Evolutionary conservation across 2,329 filamentous ascomycete genomes (phyloP).

Genomic region (Plenodomus tracheiphilus): DNA sequence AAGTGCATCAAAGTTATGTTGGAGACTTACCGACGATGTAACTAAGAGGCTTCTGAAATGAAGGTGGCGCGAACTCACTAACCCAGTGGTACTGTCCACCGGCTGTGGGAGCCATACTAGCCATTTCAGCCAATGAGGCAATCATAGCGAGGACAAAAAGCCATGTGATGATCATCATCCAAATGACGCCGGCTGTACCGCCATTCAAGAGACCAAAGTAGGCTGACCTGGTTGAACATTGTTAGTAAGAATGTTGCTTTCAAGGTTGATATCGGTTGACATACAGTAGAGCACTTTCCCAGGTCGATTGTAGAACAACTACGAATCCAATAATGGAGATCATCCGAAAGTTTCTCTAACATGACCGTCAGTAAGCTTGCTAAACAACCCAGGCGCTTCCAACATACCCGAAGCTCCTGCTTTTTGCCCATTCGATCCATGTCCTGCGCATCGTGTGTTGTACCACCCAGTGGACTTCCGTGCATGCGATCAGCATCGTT

Average conservation of each 20-base stretch:
- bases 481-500: slow-evolving; percentile 6
- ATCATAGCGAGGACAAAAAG: slow-evolving; percentile 27
- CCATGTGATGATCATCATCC: slow-evolving; percentile 28
- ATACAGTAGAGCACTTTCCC: slow-evolving; percentile 21
- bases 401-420: slow-evolving; percentile 20
- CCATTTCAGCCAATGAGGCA: slow-evolving; percentile 10
- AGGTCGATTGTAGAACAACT: slow-evolving; percentile 21
- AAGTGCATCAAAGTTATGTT: too few relatives aligned
- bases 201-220: slow-evolving; percentile 26
- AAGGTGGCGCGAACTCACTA: slow-evolving; percentile 5
- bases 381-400: neutral
- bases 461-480: slow-evolving; percentile 12
- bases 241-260: neutral
- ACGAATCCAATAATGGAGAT: slow-evolving; percentile 22
- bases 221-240: slow-evolving; percentile 4
- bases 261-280: neutral
- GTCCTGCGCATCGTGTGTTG: slow-evolving; percentile 17
- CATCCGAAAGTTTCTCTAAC: slow-evolving; percentile 19
- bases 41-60: slow-evolving; percentile 4
- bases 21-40: slow-evolving; percentile 9
- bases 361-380: slow-evolving; percentile 1
- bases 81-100: slow-evolving; percentile 11
- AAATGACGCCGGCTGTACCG: slow-evolving; percentile 32
- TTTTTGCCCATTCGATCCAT: slow-evolving; percentile 31
- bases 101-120: slow-evolving; percentile 7